Conservation (phyloP, 2,329 filamentous ascomycete genomes). For the Parastagonospora avenae region DNA sequence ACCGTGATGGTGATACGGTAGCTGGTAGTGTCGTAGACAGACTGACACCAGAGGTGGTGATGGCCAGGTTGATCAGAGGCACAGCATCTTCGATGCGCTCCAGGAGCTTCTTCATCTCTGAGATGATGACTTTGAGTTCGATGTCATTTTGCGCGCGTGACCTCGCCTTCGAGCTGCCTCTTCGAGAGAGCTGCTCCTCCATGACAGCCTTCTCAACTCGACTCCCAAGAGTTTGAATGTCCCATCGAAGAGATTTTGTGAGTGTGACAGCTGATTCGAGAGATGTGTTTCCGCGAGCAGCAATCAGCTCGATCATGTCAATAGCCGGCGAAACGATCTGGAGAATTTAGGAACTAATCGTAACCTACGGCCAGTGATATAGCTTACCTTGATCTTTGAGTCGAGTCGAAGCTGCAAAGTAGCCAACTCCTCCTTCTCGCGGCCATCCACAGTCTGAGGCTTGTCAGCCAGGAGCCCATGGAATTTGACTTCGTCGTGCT, state of each 20-base stretch:
- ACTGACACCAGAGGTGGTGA: conserved; percentile 89
- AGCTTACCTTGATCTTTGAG: conserved; percentile 77
- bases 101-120: conserved; percentile 76
- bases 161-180: conserved; percentile 52
- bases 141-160: conserved; percentile 63
- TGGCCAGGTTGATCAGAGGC: conserved; percentile 88
- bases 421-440: conserved; percentile 72
- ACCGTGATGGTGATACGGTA: conserved; percentile 84
- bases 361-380: neutral
- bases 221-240: conserved; percentile 79
- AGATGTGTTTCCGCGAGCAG: conserved; percentile 75
- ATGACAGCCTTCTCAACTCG: conserved; percentile 73
- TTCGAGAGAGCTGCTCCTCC: conserved; percentile 61
- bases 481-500: neutral
- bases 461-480: neutral
- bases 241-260: conserved; percentile 80
- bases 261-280: conserved; percentile 84
- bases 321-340: conserved; percentile 88
- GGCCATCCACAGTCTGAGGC: conserved; percentile 64
- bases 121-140: conserved; percentile 72
- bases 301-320: conserved; percentile 88
- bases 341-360: neutral
- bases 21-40: conserved; percentile 79
- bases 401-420: conserved; percentile 75
- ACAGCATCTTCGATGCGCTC: conserved; percentile 86